A percentile compares a stretch with the other conserved stretches of the same genome.
Evolutionary conservation across 2,329 filamentous ascomycete species (phyloP).

Genomic region (Coniochaeta sp.): DNA sequence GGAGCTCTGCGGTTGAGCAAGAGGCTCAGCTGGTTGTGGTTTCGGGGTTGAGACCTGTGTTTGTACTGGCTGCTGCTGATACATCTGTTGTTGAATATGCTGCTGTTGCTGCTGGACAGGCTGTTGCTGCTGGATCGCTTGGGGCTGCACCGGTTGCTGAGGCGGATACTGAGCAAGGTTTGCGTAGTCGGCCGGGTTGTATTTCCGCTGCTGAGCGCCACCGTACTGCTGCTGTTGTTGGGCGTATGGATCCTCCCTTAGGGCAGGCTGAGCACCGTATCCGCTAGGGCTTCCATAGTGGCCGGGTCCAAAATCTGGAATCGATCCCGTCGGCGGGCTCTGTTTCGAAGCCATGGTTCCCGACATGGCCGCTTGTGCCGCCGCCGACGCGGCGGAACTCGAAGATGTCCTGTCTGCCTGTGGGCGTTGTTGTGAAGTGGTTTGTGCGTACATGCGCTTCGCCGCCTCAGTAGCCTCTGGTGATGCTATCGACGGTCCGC

Average conservation of each 20-base stretch:
- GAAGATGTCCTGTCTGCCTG: conserved; percentile 48
- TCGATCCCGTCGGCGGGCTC: conserved; percentile 20
- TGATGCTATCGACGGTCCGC: conserved; percentile 28
- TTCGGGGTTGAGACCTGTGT: conserved; percentile 26
- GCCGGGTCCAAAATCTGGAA: conserved; percentile 24
- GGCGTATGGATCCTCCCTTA: conserved; percentile 26
- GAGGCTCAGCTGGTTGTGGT: conserved; percentile 28
- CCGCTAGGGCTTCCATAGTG: conserved; percentile 20
- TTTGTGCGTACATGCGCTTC: conserved; percentile 54
- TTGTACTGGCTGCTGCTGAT: conserved; percentile 27
- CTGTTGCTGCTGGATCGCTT: conserved; percentile 6
- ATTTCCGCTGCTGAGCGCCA: conserved; percentile 49
- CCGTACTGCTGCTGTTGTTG: conserved; percentile 24
- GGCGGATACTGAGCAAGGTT: conserved; percentile 45
- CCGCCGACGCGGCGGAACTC: conserved; percentile 40
- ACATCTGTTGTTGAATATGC: conserved; percentile 15
- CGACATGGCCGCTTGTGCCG: conserved; percentile 53
- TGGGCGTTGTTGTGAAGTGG: conserved; percentile 39
- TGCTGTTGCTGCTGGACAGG: conserved; percentile 13
- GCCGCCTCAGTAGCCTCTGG: conserved; percentile 55
- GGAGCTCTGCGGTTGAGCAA: conserved; percentile 22
- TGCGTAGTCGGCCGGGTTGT: conserved; percentile 73
- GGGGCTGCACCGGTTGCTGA: conserved; percentile 28
- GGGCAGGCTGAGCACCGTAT: conserved; percentile 18
- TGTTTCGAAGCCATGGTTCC: conserved; percentile 31